Conservation (phyloP, 164 flowering plant genomes). For the Kingdonia uniflora region DNA sequence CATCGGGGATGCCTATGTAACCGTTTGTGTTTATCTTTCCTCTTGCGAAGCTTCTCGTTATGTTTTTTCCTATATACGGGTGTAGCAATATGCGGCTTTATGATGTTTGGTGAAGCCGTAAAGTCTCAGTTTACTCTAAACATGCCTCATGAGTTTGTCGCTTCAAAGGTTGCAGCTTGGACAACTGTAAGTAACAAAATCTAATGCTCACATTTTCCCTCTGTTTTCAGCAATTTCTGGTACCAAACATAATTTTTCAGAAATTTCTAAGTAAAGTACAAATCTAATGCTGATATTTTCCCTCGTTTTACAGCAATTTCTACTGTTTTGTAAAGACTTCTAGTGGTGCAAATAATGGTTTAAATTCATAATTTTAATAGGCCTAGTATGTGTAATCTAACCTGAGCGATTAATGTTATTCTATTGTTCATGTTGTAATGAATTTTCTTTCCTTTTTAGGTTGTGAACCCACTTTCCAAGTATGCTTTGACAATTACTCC, state of each 20-base stretch:
- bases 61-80: slow-evolving; percentile 34
- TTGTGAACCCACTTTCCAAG: slow-evolving; percentile 56
- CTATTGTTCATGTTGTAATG: too few relatives aligned
- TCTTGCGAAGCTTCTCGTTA: slow-evolving; percentile 29
- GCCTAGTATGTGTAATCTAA: too few relatives aligned
- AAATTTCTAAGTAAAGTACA: too few relatives aligned
- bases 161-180: slow-evolving; percentile 61
- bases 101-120: slow-evolving; percentile 53
- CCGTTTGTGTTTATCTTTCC: background rate
- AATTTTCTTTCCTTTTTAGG: slow-evolving; percentile 23
- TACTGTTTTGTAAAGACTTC: too few relatives aligned
- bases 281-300: background rate
- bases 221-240: too few relatives aligned
- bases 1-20: too few relatives aligned
- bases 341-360: too few relatives aligned
- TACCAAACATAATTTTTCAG: too few relatives aligned
- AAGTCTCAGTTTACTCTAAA: slow-evolving; percentile 63
- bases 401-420: too few relatives aligned
- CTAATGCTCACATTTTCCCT: background rate
- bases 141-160: slow-evolving; percentile 44
- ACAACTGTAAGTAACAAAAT: slow-evolving; percentile 37
- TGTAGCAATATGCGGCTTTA: slow-evolving; percentile 44
- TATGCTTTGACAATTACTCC: slow-evolving; percentile 66
- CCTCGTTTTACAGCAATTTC: too few relatives aligned
- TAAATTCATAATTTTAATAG: too few relatives aligned